Percentiles rank a stretch among this genome's conserved stretches.
Conservation (phyloP, 441 rosid species). For the Corymbia calophylla region DNA sequence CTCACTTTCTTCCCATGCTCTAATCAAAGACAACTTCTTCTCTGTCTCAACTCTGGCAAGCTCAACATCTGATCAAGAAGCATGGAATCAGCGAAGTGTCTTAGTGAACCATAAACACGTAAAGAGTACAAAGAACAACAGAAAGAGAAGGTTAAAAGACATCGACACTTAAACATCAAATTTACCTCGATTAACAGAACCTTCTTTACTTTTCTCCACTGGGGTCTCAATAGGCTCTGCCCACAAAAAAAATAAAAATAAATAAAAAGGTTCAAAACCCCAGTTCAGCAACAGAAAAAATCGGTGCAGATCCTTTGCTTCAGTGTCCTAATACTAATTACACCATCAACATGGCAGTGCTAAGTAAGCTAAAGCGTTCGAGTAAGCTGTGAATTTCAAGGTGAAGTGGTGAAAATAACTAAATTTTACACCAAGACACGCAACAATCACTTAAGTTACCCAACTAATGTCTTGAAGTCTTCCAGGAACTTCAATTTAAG, state of each 20-base stretch:
- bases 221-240: not conserved
- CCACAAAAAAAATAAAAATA: not conserved
- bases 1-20: conserved; percentile 15
- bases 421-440: not conserved
- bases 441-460: not conserved
- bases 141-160: not conserved
- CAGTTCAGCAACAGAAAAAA: not conserved
- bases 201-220: not conserved
- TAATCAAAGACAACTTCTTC: conserved; percentile 6
- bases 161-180: not conserved
- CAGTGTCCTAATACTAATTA: not conserved
- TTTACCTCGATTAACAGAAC: not conserved
- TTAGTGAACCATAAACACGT: not conserved
- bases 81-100: not conserved
- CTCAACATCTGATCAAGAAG: not conserved
- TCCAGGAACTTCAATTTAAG: not conserved
- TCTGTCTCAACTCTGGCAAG: not conserved
- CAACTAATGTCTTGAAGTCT: not conserved
- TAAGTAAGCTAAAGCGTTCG: not conserved
- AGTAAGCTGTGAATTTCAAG: not conserved
- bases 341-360: not conserved
- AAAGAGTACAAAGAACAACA: not conserved
- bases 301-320: not conserved
- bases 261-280: not conserved
- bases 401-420: not conserved